phyloP scores from a whole-genome alignment of 768 basidiomycete genomes.

The Tephrocybe sp. region DNA sequence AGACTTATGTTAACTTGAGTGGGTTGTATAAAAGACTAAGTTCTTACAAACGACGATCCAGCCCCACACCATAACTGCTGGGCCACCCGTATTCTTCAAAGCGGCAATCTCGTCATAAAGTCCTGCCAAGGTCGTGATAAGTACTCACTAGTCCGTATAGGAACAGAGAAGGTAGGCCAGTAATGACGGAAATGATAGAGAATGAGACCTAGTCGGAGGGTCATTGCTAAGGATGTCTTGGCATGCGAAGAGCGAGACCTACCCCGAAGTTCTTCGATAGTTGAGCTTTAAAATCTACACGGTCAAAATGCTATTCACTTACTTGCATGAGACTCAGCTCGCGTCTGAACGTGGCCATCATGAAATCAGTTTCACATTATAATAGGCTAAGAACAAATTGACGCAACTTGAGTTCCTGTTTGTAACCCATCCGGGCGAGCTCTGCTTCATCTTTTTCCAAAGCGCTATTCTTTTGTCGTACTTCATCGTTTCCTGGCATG shows the following conservation, averaged over 20 bases:
- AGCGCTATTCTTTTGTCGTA: neutral
- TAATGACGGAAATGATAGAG: conserved; percentile 75
- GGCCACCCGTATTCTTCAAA: conserved; percentile 74
- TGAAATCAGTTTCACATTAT: neutral
- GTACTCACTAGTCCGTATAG: conserved; percentile 63
- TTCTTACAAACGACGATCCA: conserved; percentile 62
- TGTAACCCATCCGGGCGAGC: conserved; percentile 24
- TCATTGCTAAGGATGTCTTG: too few relatives aligned
- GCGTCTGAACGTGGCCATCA: conserved; percentile 39
- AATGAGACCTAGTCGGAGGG: conserved; percentile 48
- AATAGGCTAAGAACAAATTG: neutral
- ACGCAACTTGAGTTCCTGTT: conserved; percentile 23
- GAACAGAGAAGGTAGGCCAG: conserved; percentile 70
- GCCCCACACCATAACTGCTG: conserved; percentile 78
- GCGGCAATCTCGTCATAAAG: too few relatives aligned
- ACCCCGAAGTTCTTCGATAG: conserved; percentile 63
- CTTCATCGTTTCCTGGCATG: conserved; percentile 1
- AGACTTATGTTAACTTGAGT: neutral
- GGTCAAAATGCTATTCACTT: conserved; percentile 14
- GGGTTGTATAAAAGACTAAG: neutral
- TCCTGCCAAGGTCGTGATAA: neutral
- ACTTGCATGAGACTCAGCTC: conserved; percentile 66
- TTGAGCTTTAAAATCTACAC: conserved; percentile 4
- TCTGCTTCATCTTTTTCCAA: conserved; percentile 22
- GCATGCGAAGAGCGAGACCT: neutral